These are phyloP conservation scores for Phytophthora foliorum DNA, from an alignment of 352 stramenopile genomes.

Conservation along the genomic window DNA sequence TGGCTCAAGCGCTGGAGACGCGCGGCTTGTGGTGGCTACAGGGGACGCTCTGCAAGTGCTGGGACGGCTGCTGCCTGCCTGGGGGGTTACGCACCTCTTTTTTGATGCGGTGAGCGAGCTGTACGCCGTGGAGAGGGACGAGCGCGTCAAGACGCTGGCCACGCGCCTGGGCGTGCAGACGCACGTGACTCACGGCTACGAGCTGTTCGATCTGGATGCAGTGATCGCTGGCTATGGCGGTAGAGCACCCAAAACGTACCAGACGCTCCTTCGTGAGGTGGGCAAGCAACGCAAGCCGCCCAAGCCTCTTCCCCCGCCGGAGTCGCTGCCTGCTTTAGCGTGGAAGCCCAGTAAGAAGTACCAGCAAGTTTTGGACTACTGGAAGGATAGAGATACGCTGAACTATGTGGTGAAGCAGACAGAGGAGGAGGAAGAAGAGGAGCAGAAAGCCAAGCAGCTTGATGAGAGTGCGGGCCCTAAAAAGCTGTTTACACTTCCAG, in stretches of 20 bases:
- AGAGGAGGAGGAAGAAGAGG: conserved; percentile 22
- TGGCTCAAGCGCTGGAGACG: conserved; percentile 70
- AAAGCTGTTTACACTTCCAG: conserved; percentile 67
- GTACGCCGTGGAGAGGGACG: conserved; percentile 88
- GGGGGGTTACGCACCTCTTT: conserved; percentile 90
- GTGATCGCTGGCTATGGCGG: conserved; percentile 64
- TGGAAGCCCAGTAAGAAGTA: conserved; percentile 63
- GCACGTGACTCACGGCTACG: conserved; percentile 66
- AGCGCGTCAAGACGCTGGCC: conserved; percentile 59
- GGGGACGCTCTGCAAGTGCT: conserved; percentile 86
- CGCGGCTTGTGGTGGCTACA: conserved; percentile 83
- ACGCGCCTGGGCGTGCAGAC: conserved; percentile 70
- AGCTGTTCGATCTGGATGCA: conserved; percentile 73
- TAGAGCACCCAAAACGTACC: conserved; percentile 78
- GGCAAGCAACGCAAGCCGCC: conserved; percentile 54
- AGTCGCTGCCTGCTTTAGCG: conserved; percentile 46
- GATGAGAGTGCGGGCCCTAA: conserved; percentile 59
- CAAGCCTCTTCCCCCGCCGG: conserved; percentile 52
- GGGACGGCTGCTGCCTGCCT: conserved; percentile 80
- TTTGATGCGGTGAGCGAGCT: conserved; percentile 94
- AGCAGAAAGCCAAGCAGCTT: conserved; percentile 33
- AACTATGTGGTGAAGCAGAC: conserved; percentile 7
- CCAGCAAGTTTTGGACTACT: conserved; percentile 68
- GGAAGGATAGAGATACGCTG: conserved; percentile 26
- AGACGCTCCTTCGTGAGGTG: conserved; percentile 65